These are phyloP conservation scores for Penicillium sp. DNA, from an alignment of 2,329 filamentous ascomycete species.

Conservation along the genomic window DNA sequence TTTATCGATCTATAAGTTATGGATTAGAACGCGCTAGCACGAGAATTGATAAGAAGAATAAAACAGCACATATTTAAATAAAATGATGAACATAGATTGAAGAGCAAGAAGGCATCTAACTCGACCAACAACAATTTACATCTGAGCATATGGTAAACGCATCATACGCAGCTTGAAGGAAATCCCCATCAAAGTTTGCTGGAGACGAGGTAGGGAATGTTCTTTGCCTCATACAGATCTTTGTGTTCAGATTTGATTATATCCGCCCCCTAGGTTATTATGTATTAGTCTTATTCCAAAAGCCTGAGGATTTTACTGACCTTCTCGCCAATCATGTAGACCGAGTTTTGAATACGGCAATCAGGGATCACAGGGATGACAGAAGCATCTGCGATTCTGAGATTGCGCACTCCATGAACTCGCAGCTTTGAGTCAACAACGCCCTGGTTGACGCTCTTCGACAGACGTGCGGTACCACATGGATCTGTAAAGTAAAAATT, in stretches of 20 bases:
- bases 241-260: conserved; percentile 23
- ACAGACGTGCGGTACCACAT: conserved; percentile 49
- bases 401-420: conserved; percentile 47
- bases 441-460: conserved; percentile 45
- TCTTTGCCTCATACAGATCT: conserved; percentile 20
- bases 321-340: conserved; percentile 54
- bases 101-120: background rate
- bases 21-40: no score
- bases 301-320: background rate
- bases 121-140: background rate
- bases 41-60: background rate
- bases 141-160: background rate
- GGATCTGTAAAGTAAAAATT: conserved; percentile 32
- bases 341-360: conserved; percentile 52
- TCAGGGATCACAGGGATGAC: conserved; percentile 49
- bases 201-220: conserved; percentile 15
- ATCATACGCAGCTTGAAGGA: background rate
- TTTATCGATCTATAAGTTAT: no score
- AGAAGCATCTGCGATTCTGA: conserved; percentile 50
- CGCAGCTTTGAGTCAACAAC: conserved; percentile 46
- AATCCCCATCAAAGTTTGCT: conserved; percentile 13
- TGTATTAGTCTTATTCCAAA: background rate
- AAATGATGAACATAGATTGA: background rate
- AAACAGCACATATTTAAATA: background rate
- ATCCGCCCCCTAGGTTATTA: conserved; percentile 18